phyloP scores from a whole-genome alignment of 176 grass and related monocot species.

The Tillandsia fasciculata region DNA sequence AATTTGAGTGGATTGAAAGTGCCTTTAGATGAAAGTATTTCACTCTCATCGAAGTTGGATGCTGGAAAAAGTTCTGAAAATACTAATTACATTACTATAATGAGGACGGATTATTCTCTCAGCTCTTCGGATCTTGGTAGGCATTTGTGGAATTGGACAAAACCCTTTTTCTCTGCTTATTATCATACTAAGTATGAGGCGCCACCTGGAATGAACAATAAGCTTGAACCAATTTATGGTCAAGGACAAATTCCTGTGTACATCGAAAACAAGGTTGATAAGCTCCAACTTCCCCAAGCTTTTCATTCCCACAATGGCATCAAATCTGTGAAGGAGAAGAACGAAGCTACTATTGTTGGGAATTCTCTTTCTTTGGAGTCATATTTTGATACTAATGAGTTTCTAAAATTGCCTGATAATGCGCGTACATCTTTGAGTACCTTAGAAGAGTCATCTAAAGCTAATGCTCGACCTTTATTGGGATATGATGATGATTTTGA shows the following conservation, averaged over 20 bases:
- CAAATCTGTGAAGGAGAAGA: background rate
- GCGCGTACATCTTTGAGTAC: background rate
- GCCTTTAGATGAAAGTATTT: conserved; percentile 34
- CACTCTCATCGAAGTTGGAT: conserved; percentile 50
- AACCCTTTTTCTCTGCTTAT: conserved; percentile 58
- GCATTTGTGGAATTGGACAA: conserved; percentile 76
- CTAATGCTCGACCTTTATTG: background rate
- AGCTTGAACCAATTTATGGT: conserved; percentile 36
- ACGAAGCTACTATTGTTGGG: background rate
- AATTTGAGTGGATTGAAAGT: conserved; percentile 39
- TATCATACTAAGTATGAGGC: conserved; percentile 32
- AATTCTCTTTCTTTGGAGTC: background rate
- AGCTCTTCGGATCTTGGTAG: conserved; percentile 64
- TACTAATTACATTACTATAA: conserved; percentile 51
- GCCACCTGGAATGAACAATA: conserved; percentile 21
- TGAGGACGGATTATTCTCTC: conserved; percentile 84
- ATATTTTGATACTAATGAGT: background rate
- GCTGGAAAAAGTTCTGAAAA: conserved; percentile 21
- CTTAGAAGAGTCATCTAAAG: background rate
- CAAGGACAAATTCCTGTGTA: conserved; percentile 42
- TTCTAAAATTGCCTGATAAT: background rate
- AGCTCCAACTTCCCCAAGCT: conserved; percentile 38
- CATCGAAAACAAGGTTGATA: conserved; percentile 26
- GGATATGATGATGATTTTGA: background rate
- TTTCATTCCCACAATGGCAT: background rate